Base-by-base conservation (phyloP, 2,329 filamentous ascomycete genomes). In the Exophiala calicioides region DNA sequence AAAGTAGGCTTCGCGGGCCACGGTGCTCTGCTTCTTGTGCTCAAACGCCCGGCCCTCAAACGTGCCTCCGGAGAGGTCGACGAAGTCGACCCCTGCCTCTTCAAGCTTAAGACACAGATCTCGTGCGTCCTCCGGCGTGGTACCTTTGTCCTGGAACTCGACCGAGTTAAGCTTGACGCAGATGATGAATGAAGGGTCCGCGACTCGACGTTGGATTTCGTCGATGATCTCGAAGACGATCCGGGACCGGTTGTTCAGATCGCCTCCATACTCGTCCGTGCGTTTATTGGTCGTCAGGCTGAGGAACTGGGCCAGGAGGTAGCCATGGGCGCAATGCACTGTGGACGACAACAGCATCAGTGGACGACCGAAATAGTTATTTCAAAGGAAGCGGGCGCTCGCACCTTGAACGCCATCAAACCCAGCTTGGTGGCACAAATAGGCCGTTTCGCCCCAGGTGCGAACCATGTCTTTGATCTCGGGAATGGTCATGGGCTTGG, bases 191-290 rank as follows among this genome's bases (percentile, higher is more conserved):
- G 62, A 52, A 9, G 52, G 44, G 9, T 31, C 23, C 5, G 58
- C 53, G 3, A 56, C 44, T 2, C 50, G 47, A 23, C 53, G 37
- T 12, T 58, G 55, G 30, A 64, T 62, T 20, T 53, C 51, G 34
- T 71, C 61, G 38, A 78, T 70, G 32, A 80, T 67, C 56, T 85
- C 79, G 8, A 75, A 57, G 30, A 82, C 68, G 27, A 86, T 60
- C n/a, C 82, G 76, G n/a, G 70, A 77, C 50, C 83, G 78, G 69
- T 86, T 85, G 59, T 81, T 77, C 55, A 85, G 80, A 61, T 71
- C 74, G 45, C 84, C 83, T 40, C 84, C 83, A 62, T 86, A 86
- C 42, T 74, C 58, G 62, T 86, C 82, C 16, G 78, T 85, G 35
- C 82, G 75, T 63, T 72, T 60, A 56, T 83, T 83, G 0, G 69